Base-by-base conservation (phyloP, 805 yeast genomes). In the Candida ascalaphidarum region DNA sequence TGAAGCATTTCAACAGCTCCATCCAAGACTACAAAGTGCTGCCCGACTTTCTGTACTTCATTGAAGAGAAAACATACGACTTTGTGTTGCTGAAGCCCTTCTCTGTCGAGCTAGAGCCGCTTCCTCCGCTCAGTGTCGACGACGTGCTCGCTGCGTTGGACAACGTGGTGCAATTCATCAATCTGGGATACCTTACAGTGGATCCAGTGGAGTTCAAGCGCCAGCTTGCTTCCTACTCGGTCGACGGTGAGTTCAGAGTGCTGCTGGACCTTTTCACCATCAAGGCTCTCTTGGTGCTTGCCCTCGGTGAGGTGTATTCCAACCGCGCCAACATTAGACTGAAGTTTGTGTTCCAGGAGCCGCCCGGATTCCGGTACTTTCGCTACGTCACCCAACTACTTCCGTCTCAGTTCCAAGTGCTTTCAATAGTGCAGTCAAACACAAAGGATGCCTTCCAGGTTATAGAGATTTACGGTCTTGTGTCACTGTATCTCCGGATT, bases 361-460 rank as follows among this genome's bases (percentile, higher is more conserved):
- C 45, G 3, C 56, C 56, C 2, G 58, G 58, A 4, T 21, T 44
- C 4, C 22, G 33, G 6, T 46, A 37, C 22, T 51, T 51, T 26
- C 28, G 35, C 19, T 18, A 41, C 14, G 49, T 44, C 11, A 27
- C 49, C 4, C 32, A 34, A 14, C 31, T 36, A 22, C 25, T 50
- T 10, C 55, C 55, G 4, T 35, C 51, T 3, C 24, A 39, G 6
- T 40, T 46, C 19, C 28, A 34, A 7, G 26, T 41, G 2, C 27
- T 44, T 14, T 31, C 34, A 11, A 31, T 46, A n/a, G 26, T 39
- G 9, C 31, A 30, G 13, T 15, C 17, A 11, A 25, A 34, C 11
- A 24, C 43, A 3, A 31, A 28, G 6, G 34, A 38, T 11, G 35
- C 35, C 3, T 29, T 50, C 17, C 45, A 49, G 21, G 29, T 48